Evolutionary conservation across 176 grass and related monocot genomes (phyloP), one percentile per base, ranked within the genome.

Genomic region (Carex pumila): DNA sequence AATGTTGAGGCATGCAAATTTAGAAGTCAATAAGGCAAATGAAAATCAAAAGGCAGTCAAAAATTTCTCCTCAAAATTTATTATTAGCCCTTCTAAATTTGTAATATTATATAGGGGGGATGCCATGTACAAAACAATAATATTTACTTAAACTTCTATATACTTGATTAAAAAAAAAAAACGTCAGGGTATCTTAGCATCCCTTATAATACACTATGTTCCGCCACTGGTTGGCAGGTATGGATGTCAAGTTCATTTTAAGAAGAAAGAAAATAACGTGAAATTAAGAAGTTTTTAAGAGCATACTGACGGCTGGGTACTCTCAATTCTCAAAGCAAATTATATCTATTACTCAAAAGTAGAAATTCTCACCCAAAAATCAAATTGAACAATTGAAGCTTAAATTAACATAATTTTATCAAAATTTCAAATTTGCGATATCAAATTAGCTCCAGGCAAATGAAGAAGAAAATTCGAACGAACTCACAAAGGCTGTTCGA

Each of bases 331-430:
- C 13, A n/a, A 73, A 54, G 52, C 25, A 57, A 55, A 17, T 32
- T 32, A 34, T 6, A 12, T 57, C 29, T 10, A 85, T n/a, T 81
- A 70, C 45, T 11, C 71, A 71, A 59, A 30, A 45, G 36, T 80
- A 54, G 2, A 86, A 80, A 54, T 86, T 80, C 63, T 55, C 19
- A 41, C 21, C 39, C 25, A 68, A 14, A 36, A 60, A 65, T 67
- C 10, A 66, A 83, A 83, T 83, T 55, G 21, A 43, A 39, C 37
- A 67, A 52, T 31, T 83, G 61, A 31, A 83, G 37, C 62, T 55
- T 3, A 34, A 83, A 52, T 67, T 83, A 43, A 83, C 59, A 12
- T 29, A 83, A 67, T 68, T 34, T 30, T 12, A 67, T 53, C 61
- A 39, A 30, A 15, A 3, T 65, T 29, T 22, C 17, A 17, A 65